Conservation (phyloP, 106 monocot genomes). For the Phalaenopsis aphrodite region DNA sequence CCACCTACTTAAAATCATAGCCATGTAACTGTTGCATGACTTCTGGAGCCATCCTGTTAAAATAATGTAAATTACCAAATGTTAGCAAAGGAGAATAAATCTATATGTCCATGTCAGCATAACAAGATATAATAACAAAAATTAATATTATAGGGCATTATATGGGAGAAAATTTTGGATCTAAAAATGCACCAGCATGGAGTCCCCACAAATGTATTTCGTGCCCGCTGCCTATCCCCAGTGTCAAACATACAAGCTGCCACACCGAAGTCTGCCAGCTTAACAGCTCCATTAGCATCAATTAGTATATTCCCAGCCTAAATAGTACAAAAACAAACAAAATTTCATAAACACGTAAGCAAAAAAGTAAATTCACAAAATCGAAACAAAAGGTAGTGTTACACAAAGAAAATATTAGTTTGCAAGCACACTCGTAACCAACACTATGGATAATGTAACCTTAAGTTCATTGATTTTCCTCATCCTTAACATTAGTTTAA, state of each 20-base stretch:
- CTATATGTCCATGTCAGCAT: background rate
- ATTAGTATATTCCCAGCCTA: constrained; percentile 93
- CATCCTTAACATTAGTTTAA: background rate
- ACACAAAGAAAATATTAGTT: background rate
- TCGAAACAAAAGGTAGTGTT: background rate
- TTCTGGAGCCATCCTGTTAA: constrained; percentile 98
- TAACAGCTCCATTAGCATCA: constrained; percentile 76
- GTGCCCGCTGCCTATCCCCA: constrained; percentile 78
- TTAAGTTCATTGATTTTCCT: background rate
- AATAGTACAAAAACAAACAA: constrained; percentile 2
- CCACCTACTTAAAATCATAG: constrained; percentile 91
- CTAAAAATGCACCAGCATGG: constrained; percentile 75
- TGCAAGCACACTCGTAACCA: background rate
- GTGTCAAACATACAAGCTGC: constrained; percentile 97
- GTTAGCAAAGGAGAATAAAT: background rate
- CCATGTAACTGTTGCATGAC: constrained; percentile 97
- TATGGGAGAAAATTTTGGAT: background rate
- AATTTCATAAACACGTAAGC: background rate
- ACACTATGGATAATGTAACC: background rate
- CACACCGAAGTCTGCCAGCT: constrained; percentile 91
- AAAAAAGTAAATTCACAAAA: constrained; percentile 2
- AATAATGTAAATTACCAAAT: background rate
- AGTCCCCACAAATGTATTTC: constrained; percentile 96
- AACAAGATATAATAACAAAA: background rate
- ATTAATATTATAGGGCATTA: background rate